Conservation (phyloP, 1,284 basidiomycete species). For the Leucoagaricus sp. region DNA sequence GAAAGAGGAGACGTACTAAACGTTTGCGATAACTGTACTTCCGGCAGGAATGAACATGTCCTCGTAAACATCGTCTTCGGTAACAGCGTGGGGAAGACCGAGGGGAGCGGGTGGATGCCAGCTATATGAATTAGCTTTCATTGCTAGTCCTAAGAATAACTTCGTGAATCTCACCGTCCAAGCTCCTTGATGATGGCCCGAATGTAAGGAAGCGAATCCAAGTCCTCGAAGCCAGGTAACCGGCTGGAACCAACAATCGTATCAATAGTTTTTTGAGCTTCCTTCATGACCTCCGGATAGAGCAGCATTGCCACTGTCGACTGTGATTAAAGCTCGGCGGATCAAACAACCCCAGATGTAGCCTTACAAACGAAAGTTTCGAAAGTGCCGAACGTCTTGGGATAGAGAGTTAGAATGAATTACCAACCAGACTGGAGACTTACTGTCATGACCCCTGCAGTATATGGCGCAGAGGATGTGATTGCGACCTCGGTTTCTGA, state of each 20-base stretch:
- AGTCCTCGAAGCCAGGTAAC: conserved; percentile 47
- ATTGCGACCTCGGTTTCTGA: conserved; percentile 30
- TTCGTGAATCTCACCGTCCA: conserved; percentile 1
- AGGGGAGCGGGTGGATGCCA: conserved; percentile 44
- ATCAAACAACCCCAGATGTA: not conserved
- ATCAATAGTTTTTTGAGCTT: conserved; percentile 47
- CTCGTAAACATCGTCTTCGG: conserved; percentile 40
- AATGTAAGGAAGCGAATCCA: conserved; percentile 42
- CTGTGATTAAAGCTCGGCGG: not conserved
- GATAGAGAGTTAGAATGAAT: not conserved
- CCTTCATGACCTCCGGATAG: conserved; percentile 37
- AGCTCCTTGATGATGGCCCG: conserved; percentile 43
- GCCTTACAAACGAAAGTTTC: conserved; percentile 24
- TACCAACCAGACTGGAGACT: not conserved
- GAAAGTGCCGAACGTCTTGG: conserved; percentile 20
- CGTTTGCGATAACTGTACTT: conserved; percentile 41
- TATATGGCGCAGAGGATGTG: conserved; percentile 29
- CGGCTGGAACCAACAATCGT: conserved; percentile 40
- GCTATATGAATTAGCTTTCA: conserved; percentile 34
- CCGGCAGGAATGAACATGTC: conserved; percentile 44
- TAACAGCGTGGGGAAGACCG: conserved; percentile 41
- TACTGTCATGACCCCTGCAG: conserved; percentile 31
- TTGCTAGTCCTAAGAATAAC: not conserved
- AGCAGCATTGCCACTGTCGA: conserved; percentile 33
- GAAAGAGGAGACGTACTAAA: conserved; percentile 29